Evolutionary conservation across 768 basidiomycete genomes (phyloP).

Genomic region (Rhodocollybia butyracea): DNA sequence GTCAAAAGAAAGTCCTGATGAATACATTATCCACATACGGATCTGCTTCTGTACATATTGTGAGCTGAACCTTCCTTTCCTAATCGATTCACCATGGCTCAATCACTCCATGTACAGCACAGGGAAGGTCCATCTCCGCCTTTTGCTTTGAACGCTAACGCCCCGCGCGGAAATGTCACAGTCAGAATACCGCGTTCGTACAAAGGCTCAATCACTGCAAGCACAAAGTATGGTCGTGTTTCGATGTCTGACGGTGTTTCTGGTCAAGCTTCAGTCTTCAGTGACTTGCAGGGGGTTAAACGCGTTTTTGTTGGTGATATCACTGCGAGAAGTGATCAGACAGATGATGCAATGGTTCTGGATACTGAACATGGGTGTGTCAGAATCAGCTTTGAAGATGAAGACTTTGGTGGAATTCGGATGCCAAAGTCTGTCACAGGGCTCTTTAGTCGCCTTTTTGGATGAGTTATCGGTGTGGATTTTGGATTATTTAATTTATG

Average conservation of each 20-base stretch:
- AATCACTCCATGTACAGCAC: not conserved
- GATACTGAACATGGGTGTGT: slow-evolving; percentile 33
- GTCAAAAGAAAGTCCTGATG: too few species aligned
- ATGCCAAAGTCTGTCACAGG: not conserved
- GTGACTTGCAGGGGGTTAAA: slow-evolving; percentile 25
- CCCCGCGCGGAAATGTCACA: slow-evolving; percentile 27
- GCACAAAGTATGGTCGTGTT: slow-evolving; percentile 22
- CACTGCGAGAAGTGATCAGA: slow-evolving; percentile 22
- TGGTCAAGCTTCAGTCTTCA: slow-evolving; percentile 25
- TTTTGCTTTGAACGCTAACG: slow-evolving; percentile 17
- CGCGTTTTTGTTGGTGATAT: slow-evolving; percentile 36
- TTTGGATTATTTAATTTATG: too few species aligned
- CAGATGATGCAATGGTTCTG: slow-evolving; percentile 31
- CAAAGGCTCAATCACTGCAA: slow-evolving; percentile 29
- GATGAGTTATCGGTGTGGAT: too few species aligned
- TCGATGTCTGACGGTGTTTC: slow-evolving; percentile 27
- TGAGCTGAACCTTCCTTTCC: not conserved
- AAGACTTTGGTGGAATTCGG: too few species aligned
- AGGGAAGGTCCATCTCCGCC: slow-evolving; percentile 17
- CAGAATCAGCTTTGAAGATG: slow-evolving; percentile 33
- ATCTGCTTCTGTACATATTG: not conserved
- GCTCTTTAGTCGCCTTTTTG: not conserved
- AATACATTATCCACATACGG: not conserved
- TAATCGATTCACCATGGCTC: not conserved
- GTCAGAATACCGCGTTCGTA: slow-evolving; percentile 40